phyloP scores from a whole-genome alignment of 2,329 filamentous ascomycete genomes.

The Cercospora janseana region DNA sequence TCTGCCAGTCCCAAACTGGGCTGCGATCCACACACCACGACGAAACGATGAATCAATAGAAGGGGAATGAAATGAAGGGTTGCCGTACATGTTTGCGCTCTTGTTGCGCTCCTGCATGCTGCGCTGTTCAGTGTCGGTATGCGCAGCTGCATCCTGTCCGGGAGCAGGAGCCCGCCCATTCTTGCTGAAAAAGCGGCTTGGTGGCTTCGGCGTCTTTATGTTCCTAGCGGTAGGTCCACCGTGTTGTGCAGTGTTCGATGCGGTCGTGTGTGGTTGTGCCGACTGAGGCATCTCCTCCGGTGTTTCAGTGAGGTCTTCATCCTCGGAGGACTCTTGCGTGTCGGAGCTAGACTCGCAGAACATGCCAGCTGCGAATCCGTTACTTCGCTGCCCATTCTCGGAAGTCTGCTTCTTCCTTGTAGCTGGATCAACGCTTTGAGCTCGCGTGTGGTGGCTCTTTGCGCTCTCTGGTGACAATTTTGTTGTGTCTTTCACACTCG shows the following conservation, averaged over 20 bases:
- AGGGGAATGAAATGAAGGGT: constrained; percentile 18
- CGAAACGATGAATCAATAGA: constrained; percentile 21
- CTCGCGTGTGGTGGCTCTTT: constrained; percentile 30
- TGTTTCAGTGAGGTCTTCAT: constrained; percentile 8
- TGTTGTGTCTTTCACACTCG: constrained; percentile 50
- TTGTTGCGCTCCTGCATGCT: constrained; percentile 34
- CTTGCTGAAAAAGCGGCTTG: constrained; percentile 29
- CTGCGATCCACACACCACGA: constrained; percentile 17
- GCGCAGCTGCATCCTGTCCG: constrained; percentile 11
- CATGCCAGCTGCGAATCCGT: constrained; percentile 14
- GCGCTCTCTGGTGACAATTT: constrained; percentile 31
- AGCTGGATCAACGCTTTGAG: constrained; percentile 20
- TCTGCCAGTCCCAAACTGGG: constrained; percentile 26
- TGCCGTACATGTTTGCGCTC: constrained; percentile 37
- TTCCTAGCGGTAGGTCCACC: constrained; percentile 26
- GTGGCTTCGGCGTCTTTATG: constrained; percentile 36
- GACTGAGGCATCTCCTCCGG: constrained; percentile 13
- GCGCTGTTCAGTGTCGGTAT: constrained; percentile 24
- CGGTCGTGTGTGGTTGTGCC: constrained; percentile 5
- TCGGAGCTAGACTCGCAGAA: constrained; percentile 10
- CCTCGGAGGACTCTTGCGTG: constrained; percentile 5
- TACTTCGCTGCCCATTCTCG: constrained; percentile 1
- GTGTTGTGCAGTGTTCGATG: constrained; percentile 16
- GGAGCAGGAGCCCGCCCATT: constrained; percentile 22
- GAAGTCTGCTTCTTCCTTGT: constrained; percentile 15